These are phyloP conservation scores for Russula sp. DNA, from an alignment of 768 basidiomycete species.

Conservation along the genomic window DNA sequence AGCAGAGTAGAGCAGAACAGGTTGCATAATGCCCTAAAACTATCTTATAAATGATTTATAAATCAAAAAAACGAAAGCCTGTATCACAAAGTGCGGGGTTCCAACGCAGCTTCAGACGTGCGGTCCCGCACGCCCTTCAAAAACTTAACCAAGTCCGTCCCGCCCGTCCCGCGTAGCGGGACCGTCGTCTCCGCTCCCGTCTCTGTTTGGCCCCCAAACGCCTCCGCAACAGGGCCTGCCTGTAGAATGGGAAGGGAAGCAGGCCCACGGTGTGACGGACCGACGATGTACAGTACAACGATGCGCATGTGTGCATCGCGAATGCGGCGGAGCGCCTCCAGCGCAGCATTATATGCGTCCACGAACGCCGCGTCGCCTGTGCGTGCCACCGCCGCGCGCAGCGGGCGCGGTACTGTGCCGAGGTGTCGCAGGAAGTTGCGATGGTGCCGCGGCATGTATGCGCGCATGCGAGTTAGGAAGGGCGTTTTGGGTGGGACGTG, in stretches of 20 bases:
- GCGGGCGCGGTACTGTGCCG: constrained; percentile 39
- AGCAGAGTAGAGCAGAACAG: neutral
- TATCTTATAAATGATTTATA: neutral
- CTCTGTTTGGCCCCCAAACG: neutral
- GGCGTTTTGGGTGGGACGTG: constrained; percentile 8
- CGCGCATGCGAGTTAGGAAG: constrained; percentile 51
- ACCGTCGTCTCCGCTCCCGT: constrained; percentile 20
- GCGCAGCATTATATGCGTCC: constrained; percentile 44
- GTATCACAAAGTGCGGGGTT: neutral
- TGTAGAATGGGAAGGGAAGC: neutral
- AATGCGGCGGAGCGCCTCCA: constrained; percentile 47
- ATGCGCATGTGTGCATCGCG: constrained; percentile 55
- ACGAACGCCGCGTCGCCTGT: constrained; percentile 25
- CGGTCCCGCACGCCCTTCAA: constrained; percentile 51
- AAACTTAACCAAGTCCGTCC: constrained; percentile 50
- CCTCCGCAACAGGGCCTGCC: neutral
- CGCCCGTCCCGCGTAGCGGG: constrained; percentile 48
- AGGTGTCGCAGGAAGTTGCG: constrained; percentile 53
- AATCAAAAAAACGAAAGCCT: neutral
- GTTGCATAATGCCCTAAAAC: no score
- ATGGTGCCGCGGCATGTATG: constrained; percentile 58
- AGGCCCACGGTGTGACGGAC: constrained; percentile 36
- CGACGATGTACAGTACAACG: constrained; percentile 50
- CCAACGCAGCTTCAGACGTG: constrained; percentile 36
- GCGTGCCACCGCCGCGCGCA: constrained; percentile 39